phyloP scores from a whole-genome alignment of 768 basidiomycete species.

The Termitomyces sp. region DNA sequence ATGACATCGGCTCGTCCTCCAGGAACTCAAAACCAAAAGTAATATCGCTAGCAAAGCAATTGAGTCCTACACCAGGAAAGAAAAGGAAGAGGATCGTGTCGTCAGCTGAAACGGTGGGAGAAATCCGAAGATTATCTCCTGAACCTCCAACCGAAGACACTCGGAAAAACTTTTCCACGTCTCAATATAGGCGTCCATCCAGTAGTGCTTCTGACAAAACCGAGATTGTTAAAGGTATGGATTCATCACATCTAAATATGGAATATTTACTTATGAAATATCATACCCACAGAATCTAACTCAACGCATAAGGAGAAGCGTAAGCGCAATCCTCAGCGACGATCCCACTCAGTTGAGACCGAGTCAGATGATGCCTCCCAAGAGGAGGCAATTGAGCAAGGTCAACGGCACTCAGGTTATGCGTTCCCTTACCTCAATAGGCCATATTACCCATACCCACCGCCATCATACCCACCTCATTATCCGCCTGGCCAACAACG shows the following conservation, averaged over 20 bases:
- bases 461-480: constrained; percentile 16
- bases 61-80: background rate
- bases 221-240: constrained; percentile 1
- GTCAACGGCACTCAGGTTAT: constrained; percentile 6
- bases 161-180: background rate
- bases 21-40: constrained; percentile 4
- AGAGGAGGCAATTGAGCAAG: background rate
- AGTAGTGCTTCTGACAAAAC: background rate
- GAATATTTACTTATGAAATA: background rate
- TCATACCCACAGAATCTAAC: background rate
- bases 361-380: constrained; percentile 3
- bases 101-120: constrained; percentile 1
- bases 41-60: background rate
- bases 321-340: constrained; percentile 2
- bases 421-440: constrained; percentile 12
- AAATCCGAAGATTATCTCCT: background rate
- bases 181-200: constrained; percentile 2
- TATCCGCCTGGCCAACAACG: constrained; percentile 16
- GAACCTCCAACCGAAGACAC: background rate
- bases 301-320: constrained; percentile 1
- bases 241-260: background rate
- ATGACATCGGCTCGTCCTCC: background rate
- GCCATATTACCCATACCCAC: constrained; percentile 16
- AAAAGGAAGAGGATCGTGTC: constrained; percentile 20
- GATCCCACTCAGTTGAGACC: constrained; percentile 1